These are phyloP conservation scores for Gymnopus androsaceus DNA, from an alignment of 1,284 basidiomycete species.

Conservation along the genomic window DNA sequence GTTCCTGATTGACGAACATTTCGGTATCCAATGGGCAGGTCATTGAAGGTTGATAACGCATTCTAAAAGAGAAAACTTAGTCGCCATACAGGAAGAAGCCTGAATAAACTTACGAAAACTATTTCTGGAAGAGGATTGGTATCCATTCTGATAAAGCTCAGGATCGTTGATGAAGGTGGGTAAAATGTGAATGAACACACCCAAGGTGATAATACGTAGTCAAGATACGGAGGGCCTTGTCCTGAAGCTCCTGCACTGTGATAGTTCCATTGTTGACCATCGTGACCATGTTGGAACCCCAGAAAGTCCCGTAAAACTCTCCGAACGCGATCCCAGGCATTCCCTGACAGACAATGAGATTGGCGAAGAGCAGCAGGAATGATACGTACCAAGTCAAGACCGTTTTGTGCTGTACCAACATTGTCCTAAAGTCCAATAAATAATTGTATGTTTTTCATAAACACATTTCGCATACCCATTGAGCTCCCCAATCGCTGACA, in stretches of 20 bases:
- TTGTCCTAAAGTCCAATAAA: no score
- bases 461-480: no score
- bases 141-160: no score
- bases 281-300: not conserved
- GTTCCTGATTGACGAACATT: slow-evolving; percentile 8
- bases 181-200: no score
- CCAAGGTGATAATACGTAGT: slow-evolving; percentile 14
- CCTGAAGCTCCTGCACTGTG: slow-evolving; percentile 17
- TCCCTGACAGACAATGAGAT: not conserved
- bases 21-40: slow-evolving; percentile 14
- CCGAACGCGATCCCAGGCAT: slow-evolving; percentile 19
- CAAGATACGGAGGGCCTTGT: slow-evolving; percentile 15
- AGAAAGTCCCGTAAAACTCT: slow-evolving; percentile 14
- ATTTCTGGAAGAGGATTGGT: slow-evolving; percentile 12
- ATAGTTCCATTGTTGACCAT: slow-evolving; percentile 19
- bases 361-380: not conserved
- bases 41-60: slow-evolving; percentile 7
- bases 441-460: no score
- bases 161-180: no score
- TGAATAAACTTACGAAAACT: slow-evolving; percentile 9
- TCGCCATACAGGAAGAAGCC: not conserved
- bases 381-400: slow-evolving; percentile 15
- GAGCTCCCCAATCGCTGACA: slow-evolving; percentile 21
- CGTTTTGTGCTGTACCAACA: slow-evolving; percentile 10
- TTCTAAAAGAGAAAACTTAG: not conserved